A percentile compares a stretch with the other conserved stretches of the same genome.
phyloP scores from a whole-genome alignment of 139 green algal genomes.

The Chlamydomonas sp. region DNA sequence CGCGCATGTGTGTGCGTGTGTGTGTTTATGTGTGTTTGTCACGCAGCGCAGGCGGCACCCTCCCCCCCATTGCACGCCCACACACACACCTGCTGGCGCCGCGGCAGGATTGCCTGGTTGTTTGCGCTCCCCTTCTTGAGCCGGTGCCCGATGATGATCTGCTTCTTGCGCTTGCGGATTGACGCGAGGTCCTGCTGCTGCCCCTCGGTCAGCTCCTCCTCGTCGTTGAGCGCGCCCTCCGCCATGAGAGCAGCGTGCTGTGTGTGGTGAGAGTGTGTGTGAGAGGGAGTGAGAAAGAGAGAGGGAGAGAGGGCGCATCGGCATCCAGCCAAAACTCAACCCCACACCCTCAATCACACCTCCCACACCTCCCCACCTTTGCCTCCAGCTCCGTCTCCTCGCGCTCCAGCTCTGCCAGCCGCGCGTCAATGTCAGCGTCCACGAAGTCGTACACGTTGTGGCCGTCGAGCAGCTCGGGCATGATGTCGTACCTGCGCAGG shows the following conservation, averaged over 20 bases:
- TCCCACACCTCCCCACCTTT: too few species aligned
- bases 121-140: constrained; percentile 61
- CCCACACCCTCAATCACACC: too few species aligned
- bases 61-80: too few species aligned
- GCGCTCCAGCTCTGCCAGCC: constrained; percentile 85
- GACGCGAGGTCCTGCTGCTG: constrained; percentile 58
- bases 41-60: too few species aligned
- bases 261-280: too few species aligned
- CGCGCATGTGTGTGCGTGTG: too few species aligned
- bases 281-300: too few species aligned
- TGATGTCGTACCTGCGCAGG: constrained; percentile 96
- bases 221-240: too few species aligned
- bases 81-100: constrained; percentile 37
- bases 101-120: constrained; percentile 67
- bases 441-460: constrained; percentile 97
- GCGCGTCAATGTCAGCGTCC: constrained; percentile 93
- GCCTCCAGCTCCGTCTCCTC: constrained; percentile 59
- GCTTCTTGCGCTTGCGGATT: constrained; percentile 68
- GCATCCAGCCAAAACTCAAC: too few species aligned
- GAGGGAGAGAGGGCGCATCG: too few species aligned
- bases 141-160: constrained; percentile 64
- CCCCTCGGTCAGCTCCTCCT: constrained; percentile 64
- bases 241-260: too few species aligned
- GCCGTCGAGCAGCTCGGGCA: constrained; percentile 94
- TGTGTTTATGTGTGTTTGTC: too few species aligned